Evolutionary conservation across 1,284 basidiomycete species (phyloP).

Genomic region (Trichosporon sp.): DNA sequence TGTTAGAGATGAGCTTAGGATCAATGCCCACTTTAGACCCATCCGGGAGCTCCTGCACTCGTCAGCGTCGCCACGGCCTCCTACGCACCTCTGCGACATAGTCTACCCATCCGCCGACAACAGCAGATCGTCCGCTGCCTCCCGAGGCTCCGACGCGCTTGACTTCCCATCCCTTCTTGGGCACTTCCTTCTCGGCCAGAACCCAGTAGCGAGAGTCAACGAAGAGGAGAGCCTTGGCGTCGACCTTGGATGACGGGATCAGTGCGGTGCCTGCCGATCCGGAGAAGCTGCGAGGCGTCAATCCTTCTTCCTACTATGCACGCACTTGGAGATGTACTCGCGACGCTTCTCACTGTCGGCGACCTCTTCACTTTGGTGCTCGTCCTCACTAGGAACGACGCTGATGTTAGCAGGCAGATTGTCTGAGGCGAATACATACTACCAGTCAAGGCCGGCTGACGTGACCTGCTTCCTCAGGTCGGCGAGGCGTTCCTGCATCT

Average conservation of each 20-base stretch:
- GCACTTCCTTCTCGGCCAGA: constrained; percentile 71
- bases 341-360: constrained; percentile 72
- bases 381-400: constrained; percentile 74
- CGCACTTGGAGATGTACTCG: constrained; percentile 74
- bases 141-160: constrained; percentile 60
- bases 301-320: constrained; percentile 8
- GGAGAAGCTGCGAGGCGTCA: constrained; percentile 57
- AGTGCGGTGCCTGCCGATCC: constrained; percentile 81
- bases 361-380: constrained; percentile 82
- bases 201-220: constrained; percentile 87
- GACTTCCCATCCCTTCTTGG: constrained; percentile 65
- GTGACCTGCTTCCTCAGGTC: constrained; percentile 64
- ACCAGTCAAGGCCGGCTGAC: constrained; percentile 73
- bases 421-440: constrained; percentile 57
- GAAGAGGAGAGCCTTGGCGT: constrained; percentile 53
- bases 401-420: constrained; percentile 42
- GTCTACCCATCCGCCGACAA: constrained; percentile 67
- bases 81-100: constrained; percentile 58
- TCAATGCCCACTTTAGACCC: constrained; percentile 71
- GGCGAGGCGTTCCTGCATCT: constrained; percentile 53
- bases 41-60: constrained; percentile 53
- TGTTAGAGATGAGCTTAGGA: constrained; percentile 75
- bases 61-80: constrained; percentile 6
- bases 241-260: constrained; percentile 61
- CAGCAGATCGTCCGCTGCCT: constrained; percentile 37